These are phyloP conservation scores for Auriscalpium vulgare DNA, from an alignment of 768 basidiomycete species.

Conservation along the genomic window DNA sequence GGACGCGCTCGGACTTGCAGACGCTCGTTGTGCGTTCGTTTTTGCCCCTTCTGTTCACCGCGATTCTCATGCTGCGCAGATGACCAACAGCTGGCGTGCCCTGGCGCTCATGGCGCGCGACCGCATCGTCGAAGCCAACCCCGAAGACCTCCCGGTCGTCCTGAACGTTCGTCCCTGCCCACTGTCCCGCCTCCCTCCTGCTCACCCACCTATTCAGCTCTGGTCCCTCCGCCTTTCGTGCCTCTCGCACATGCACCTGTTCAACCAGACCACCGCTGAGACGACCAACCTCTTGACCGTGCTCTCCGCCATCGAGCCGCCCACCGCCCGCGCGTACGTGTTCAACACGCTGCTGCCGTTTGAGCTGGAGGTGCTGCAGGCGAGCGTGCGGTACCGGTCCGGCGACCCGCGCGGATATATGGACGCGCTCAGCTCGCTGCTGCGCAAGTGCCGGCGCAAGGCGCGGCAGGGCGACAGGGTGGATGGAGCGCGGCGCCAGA, in stretches of 20 bases:
- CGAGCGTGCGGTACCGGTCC: conserved; percentile 74
- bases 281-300: conserved; percentile 73
- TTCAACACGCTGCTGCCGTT: conserved; percentile 52
- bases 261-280: conserved; percentile 83
- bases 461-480: conserved; percentile 30
- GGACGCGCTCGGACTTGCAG: conserved; percentile 64
- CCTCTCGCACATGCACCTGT: conserved; percentile 76
- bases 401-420: conserved; percentile 76
- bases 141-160: conserved; percentile 56
- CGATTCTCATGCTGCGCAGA: conserved; percentile 33
- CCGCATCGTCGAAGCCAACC: conserved; percentile 59
- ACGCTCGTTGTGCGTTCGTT: conserved; percentile 63
- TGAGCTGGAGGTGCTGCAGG: conserved; percentile 58
- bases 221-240: conserved; percentile 80
- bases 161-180: conserved; percentile 44
- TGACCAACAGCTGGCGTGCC: conserved; percentile 84
- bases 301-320: conserved; percentile 48
- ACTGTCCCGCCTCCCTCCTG: not conserved
- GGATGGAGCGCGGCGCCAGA: conserved; percentile 74
- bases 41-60: too few relatives aligned
- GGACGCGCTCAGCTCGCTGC: conserved; percentile 58
- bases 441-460: conserved; percentile 51
- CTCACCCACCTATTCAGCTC: conserved; percentile 38
- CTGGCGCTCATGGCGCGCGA: conserved; percentile 79
- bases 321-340: conserved; percentile 46